These are phyloP conservation scores for Pichia sp. DNA, from an alignment of 1,139 yeast genomes.

Conservation along the genomic window DNA sequence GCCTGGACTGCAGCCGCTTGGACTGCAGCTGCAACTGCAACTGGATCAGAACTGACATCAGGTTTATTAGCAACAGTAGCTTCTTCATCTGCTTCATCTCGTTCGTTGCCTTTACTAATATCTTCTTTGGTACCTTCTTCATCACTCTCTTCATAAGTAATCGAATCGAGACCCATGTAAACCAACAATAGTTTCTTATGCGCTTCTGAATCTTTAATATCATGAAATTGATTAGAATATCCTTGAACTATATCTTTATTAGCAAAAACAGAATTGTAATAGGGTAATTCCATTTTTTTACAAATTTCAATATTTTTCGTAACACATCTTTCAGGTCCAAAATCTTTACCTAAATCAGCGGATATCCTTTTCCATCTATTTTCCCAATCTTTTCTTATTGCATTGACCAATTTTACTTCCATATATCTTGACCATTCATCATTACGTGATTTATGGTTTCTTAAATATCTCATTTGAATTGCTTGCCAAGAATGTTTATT, in stretches of 20 bases:
- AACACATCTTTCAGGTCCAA: slow-evolving; percentile 26
- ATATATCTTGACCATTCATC: slow-evolving; percentile 31
- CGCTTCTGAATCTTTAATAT: slow-evolving; percentile 27
- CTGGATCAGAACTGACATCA: neutral
- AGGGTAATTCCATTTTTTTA: slow-evolving; percentile 25
- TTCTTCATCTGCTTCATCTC: neutral
- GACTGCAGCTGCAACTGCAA: neutral
- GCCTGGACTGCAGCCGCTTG: too few species aligned
- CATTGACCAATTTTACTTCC: slow-evolving; percentile 26
- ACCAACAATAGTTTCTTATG: slow-evolving; percentile 30
- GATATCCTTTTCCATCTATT: slow-evolving; percentile 34
- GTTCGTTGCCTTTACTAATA: neutral
- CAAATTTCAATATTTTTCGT: slow-evolving; percentile 28
- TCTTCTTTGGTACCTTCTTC: slow-evolving; percentile 10
- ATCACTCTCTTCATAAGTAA: slow-evolving; percentile 28
- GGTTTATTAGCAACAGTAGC: neutral
- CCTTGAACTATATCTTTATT: slow-evolving; percentile 24
- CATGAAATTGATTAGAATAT: slow-evolving; percentile 21
- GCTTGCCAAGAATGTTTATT: slow-evolving; percentile 38
- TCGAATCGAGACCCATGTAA: slow-evolving; percentile 31
- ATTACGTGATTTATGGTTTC: slow-evolving; percentile 33
- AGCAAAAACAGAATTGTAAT: slow-evolving; percentile 21
- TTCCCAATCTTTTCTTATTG: slow-evolving; percentile 35
- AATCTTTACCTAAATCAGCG: slow-evolving; percentile 25
- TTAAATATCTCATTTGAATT: slow-evolving; percentile 38